These are phyloP conservation scores for Tulasnella sp. DNA, from an alignment of 768 basidiomycete species.

Conservation along the genomic window DNA sequence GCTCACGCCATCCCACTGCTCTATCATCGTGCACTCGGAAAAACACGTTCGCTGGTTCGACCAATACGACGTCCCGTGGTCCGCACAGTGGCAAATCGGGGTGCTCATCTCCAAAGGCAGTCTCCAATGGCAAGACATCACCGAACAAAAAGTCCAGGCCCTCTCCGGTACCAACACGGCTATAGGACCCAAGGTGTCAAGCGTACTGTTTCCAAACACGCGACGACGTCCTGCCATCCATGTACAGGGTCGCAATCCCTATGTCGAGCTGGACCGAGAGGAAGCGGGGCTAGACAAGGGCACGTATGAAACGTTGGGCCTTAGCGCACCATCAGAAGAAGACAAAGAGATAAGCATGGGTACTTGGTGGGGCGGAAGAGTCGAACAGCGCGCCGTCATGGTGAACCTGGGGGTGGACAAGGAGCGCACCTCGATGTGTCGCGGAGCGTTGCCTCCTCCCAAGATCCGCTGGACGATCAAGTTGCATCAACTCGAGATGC, in stretches of 20 bases:
- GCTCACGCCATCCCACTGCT: background rate
- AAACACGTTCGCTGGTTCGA: constrained; percentile 18
- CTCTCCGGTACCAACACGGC: constrained; percentile 26
- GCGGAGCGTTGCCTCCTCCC: background rate
- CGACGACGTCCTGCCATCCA: background rate
- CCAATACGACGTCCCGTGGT: constrained; percentile 29
- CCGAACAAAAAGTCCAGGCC: constrained; percentile 22
- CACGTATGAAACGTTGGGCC: constrained; percentile 33
- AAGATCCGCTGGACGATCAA: constrained; percentile 26
- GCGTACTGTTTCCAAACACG: constrained; percentile 13
- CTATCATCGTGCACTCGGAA: background rate
- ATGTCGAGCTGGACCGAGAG: constrained; percentile 51
- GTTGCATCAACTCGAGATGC: constrained; percentile 38
- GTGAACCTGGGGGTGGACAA: background rate
- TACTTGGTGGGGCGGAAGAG: constrained; percentile 49
- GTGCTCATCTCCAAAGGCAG: constrained; percentile 28
- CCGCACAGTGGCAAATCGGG: constrained; percentile 45
- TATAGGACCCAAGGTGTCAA: constrained; percentile 23
- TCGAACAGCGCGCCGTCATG: constrained; percentile 21
- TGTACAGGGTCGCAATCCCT: constrained; percentile 20
- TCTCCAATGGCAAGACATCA: constrained; percentile 26
- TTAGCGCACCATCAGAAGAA: constrained; percentile 19
- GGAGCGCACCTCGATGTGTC: background rate
- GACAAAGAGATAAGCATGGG: constrained; percentile 8
- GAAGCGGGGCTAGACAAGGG: constrained; percentile 29